phyloP scores from a whole-genome alignment of 768 basidiomycete species.

The Boletus fagicola region DNA sequence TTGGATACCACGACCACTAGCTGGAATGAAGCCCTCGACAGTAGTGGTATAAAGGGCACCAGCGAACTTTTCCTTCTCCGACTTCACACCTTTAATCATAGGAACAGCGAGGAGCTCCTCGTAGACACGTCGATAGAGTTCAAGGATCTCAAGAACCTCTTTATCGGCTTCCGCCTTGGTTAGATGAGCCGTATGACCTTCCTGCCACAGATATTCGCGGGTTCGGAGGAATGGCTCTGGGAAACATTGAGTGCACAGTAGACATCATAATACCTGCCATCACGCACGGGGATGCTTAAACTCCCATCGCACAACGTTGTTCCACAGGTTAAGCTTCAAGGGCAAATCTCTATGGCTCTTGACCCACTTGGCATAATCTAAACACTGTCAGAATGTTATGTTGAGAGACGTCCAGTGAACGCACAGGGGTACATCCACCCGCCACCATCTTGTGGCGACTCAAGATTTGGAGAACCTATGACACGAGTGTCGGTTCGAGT shows the following conservation, averaged over 20 bases:
- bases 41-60: slow-evolving; percentile 98
- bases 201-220: slow-evolving; percentile 99
- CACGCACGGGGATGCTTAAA: slow-evolving; percentile 94
- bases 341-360: slow-evolving; percentile 96
- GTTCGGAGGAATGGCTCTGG: slow-evolving; percentile 97
- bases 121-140: slow-evolving; percentile 92
- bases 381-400: background rate
- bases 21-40: slow-evolving; percentile 96
- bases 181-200: slow-evolving; percentile 95
- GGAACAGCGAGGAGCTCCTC: slow-evolving; percentile 97
- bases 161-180: slow-evolving; percentile 86
- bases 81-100: slow-evolving; percentile 95
- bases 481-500: background rate
- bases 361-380: slow-evolving; percentile 99
- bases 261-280: slow-evolving; percentile 5
- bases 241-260: background rate
- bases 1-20: slow-evolving; percentile 96
- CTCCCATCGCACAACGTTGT: slow-evolving; percentile 98
- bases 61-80: slow-evolving; percentile 99
- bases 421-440: too few relatives aligned
- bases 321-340: slow-evolving; percentile 98
- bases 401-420: too few relatives aligned
- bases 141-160: slow-evolving; percentile 92
- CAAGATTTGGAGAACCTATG: slow-evolving; percentile 1
- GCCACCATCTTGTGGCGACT: slow-evolving; percentile 15